Conservation (phyloP, 2,329 filamentous ascomycete species). For the Calonectria pteridis region DNA sequence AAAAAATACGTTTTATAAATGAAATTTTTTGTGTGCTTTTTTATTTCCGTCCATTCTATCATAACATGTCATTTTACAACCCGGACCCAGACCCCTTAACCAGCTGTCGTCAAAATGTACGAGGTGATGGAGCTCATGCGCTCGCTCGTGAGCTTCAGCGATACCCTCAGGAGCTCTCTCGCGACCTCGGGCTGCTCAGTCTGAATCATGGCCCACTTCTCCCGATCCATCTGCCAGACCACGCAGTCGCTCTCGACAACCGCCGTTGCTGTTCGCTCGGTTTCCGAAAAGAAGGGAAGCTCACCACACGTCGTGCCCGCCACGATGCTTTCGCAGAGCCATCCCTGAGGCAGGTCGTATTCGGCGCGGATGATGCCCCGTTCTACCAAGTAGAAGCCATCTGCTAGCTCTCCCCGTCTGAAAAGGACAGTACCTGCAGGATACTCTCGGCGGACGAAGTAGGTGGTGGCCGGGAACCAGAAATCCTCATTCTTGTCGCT, state of each 20-base stretch:
- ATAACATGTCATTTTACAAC: conserved; percentile 9
- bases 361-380: conserved; percentile 89
- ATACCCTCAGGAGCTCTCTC: conserved; percentile 85
- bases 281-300: conserved; percentile 95
- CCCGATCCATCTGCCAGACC: conserved; percentile 82
- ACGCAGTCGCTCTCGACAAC: conserved; percentile 85
- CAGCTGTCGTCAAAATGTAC: conserved; percentile 64
- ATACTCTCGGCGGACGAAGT: conserved; percentile 79
- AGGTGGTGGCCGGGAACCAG: conserved; percentile 85
- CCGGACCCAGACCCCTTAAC: conserved; percentile 42
- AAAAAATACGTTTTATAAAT: neutral
- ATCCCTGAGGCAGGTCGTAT: conserved; percentile 90
- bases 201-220: conserved; percentile 80
- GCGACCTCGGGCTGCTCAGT: conserved; percentile 81
- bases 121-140: conserved; percentile 81
- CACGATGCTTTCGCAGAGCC: conserved; percentile 90
- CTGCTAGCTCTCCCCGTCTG: conserved; percentile 78
- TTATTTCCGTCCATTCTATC: neutral
- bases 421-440: conserved; percentile 80
- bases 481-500: conserved; percentile 92
- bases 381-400: conserved; percentile 92
- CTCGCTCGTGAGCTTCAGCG: conserved; percentile 94
- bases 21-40: neutral
- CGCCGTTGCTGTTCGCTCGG: conserved; percentile 87
- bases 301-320: conserved; percentile 96